Base-by-base conservation (phyloP, 495 filamentous ascomycete species). In the Tuber microsphaerosporum region DNA sequence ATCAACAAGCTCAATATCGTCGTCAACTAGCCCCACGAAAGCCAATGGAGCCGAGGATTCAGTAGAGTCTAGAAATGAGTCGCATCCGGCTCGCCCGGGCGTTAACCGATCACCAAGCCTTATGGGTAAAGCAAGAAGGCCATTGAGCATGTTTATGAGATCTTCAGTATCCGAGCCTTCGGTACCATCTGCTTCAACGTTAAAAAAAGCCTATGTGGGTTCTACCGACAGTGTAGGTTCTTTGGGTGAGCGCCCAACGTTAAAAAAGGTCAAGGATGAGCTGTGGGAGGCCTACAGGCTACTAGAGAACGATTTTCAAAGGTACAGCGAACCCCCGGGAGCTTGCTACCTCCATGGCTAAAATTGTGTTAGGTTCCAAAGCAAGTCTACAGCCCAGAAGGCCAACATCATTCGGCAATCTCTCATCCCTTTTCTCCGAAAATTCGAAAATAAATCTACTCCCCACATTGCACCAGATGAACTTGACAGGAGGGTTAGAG, bases 261-360 rank as follows among this genome's bases (percentile, higher is more conserved):
- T 75, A 43, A 83, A 61, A 77, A 83, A 80, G 39, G 75, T 78
- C 14, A 81, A 91, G 80, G 95, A 99, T 83, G 93, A 94, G 75
- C 86, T 98, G n/a, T 97, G 93, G 94, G 89, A 87, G 20, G 87
- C 90, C 43, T 99, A 97, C 78, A 90, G 91, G 43, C 87, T 86
- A 20, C 85, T 99, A 16, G 95, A 99, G 77, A 87, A 87, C 41
- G 96, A 97, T 77, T 95, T 89, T 82, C 88, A 91, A 77, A 94
- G 91, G 86, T 95, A 82, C 44, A 34, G 14, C 12, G 48, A 65
- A 44, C 70, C 43, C 42, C n/a, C 61, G 71, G 26, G 26, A 56
- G 51, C 43, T 56, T 46, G 48, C 70, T 31, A 22, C 48, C 51
- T n/a, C 41, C 51, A 26, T 65, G 45, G 76, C 79, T 81, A 77